Percentiles rank a stretch among this genome's conserved stretches.
These are phyloP conservation scores for Cadophora luteo-olivacea DNA, from an alignment of 2,329 filamentous ascomycete genomes.

Conservation along the genomic window DNA sequence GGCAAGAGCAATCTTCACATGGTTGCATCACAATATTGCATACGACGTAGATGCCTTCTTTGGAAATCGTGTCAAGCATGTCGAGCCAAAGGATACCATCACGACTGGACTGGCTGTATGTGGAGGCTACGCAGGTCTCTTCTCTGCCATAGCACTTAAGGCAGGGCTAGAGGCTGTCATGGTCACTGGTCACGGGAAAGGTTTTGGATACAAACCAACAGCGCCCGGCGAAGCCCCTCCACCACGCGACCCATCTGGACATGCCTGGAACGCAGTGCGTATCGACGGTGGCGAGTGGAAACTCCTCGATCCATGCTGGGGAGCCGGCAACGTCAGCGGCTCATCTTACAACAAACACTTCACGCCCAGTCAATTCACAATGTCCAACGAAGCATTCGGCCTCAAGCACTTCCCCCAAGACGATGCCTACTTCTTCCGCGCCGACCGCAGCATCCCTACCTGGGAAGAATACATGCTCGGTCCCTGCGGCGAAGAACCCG, in stretches of 20 bases:
- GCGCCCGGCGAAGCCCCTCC: conserved; percentile 70
- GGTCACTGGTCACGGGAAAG: conserved; percentile 83
- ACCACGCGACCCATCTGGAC: conserved; percentile 64
- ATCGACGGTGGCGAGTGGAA: conserved; percentile 89
- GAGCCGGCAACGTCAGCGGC: conserved; percentile 72
- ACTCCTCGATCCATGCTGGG: conserved; percentile 91
- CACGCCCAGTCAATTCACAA: conserved; percentile 64
- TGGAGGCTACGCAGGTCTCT: conserved; percentile 87
- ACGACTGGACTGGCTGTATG: conserved; percentile 85
- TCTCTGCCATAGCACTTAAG: conserved; percentile 76
- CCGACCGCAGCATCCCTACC: conserved; percentile 68
- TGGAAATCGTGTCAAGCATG: conserved; percentile 67
- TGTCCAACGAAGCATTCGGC: conserved; percentile 80
- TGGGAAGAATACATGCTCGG: conserved; percentile 87
- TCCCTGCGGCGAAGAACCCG: conserved; percentile 55
- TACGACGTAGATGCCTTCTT: conserved; percentile 88
- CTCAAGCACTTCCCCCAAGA: conserved; percentile 79
- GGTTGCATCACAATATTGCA: conserved; percentile 91
- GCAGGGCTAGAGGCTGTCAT: conserved; percentile 81
- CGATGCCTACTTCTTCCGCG: conserved; percentile 72
- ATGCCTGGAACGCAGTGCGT: conserved; percentile 93
- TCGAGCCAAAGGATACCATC: conserved; percentile 76
- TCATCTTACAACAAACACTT: conserved; percentile 72
- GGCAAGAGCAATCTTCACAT: conserved; percentile 90
- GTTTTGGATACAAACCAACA: conserved; percentile 73